A percentile compares a stretch with the other conserved stretches of the same genome.
phyloP scores from a whole-genome alignment of 305 asterid species.

The Coffea humblotiana region DNA sequence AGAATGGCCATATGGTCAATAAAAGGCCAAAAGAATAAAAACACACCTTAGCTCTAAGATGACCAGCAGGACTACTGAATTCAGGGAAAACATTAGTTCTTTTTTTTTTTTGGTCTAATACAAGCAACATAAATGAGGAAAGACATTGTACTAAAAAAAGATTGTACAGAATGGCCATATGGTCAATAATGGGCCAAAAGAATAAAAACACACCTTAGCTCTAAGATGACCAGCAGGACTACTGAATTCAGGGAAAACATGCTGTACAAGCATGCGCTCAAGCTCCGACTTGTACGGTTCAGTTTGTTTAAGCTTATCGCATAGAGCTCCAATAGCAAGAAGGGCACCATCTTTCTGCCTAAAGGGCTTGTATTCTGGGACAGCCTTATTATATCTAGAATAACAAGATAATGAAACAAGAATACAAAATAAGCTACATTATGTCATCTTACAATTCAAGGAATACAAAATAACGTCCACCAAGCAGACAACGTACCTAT shows the following conservation, averaged over 20 bases:
- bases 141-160: not conserved
- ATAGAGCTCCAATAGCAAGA: conserved; percentile 93
- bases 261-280: conserved; percentile 92
- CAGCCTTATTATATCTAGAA: conserved; percentile 74
- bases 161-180: not conserved
- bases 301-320: conserved; percentile 89
- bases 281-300: conserved; percentile 96
- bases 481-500: conserved; percentile 49
- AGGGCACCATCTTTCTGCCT: conserved; percentile 99
- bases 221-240: conserved; percentile 96
- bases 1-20: too few species aligned
- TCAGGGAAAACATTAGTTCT: conserved; percentile 79
- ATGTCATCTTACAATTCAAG: conserved; percentile 2
- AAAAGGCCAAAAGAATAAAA: not conserved
- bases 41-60: conserved; percentile 87
- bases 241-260: conserved; percentile 92
- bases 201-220: conserved; percentile 58
- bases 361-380: conserved; percentile 66
- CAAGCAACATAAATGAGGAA: too few species aligned
- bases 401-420: conserved; percentile 18
- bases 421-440: conserved; percentile 7
- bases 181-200: not conserved
- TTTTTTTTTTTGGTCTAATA: too few species aligned
- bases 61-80: conserved; percentile 86
- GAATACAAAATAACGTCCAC: not conserved